Conservation (phyloP, 768 basidiomycete species). For the Vararia minispora region DNA sequence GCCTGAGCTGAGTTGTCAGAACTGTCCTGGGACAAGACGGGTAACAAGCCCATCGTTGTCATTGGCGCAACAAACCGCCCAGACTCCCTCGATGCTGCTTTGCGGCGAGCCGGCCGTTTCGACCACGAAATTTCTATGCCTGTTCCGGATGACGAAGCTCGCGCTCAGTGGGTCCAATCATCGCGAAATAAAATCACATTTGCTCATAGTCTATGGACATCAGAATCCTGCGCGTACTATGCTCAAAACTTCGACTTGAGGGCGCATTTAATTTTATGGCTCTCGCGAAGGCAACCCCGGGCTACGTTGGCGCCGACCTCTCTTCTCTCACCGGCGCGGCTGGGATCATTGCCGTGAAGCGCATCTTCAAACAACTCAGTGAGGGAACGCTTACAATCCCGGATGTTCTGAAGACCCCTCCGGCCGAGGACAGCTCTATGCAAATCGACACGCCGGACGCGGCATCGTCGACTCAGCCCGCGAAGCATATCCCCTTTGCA, state of each 20-base stretch:
- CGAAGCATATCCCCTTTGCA: slow-evolving; percentile 23
- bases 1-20: slow-evolving; percentile 43
- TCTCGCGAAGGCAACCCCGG: slow-evolving; percentile 89
- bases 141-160: slow-evolving; percentile 85
- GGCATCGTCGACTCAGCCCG: slow-evolving; percentile 3
- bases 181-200: neutral
- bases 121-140: slow-evolving; percentile 98
- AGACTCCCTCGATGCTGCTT: slow-evolving; percentile 87
- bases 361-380: slow-evolving; percentile 71
- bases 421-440: slow-evolving; percentile 25
- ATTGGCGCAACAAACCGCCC: slow-evolving; percentile 96
- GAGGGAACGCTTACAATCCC: slow-evolving; percentile 53
- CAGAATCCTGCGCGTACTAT: slow-evolving; percentile 84
- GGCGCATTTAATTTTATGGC: slow-evolving; percentile 81
- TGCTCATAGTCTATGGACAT: neutral
- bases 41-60: slow-evolving; percentile 86
- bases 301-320: slow-evolving; percentile 94
- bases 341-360: slow-evolving; percentile 91
- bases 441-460: slow-evolving; percentile 21
- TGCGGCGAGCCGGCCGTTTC: slow-evolving; percentile 88
- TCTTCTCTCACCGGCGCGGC: slow-evolving; percentile 86
- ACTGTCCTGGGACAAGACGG: slow-evolving; percentile 90
- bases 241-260: slow-evolving; percentile 70
- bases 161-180: slow-evolving; percentile 60
- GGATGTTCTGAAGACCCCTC: slow-evolving; percentile 19